phyloP scores from a whole-genome alignment of 306 rosid genomes.

The Morella rubra region DNA sequence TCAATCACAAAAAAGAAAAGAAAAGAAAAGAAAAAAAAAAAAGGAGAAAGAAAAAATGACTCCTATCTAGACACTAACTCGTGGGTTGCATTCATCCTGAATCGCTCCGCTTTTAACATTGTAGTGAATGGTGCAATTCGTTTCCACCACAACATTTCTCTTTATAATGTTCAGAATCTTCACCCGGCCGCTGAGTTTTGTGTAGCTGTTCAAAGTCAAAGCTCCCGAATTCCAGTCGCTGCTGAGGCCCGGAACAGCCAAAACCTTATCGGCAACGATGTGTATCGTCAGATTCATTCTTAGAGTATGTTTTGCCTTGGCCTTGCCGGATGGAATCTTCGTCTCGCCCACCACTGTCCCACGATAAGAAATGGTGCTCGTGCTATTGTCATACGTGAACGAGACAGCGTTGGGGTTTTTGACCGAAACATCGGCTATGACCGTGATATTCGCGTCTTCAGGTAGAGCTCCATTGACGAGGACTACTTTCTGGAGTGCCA shows the following conservation, averaged over 20 bases:
- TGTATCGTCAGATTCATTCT: conserved; percentile 40
- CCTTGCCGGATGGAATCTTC: conserved; percentile 32
- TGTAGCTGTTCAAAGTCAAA: conserved; percentile 32
- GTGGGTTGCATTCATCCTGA: conserved; percentile 15
- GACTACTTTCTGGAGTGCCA: conserved; percentile 3
- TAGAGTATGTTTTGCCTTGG: conserved; percentile 34
- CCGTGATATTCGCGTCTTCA: conserved; percentile 2
- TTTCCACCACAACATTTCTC: conserved; percentile 28
- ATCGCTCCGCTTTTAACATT: conserved; percentile 2
- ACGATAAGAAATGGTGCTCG: conserved; percentile 24
- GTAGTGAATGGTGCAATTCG: conserved; percentile 37
- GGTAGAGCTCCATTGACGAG: not conserved
- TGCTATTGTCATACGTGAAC: conserved; percentile 28
- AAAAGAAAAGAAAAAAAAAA: too few species aligned
- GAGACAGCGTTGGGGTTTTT: conserved; percentile 49
- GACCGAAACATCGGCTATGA: conserved; percentile 36
- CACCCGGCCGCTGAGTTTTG: conserved; percentile 37
- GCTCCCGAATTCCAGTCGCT: not conserved
- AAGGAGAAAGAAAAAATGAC: too few species aligned
- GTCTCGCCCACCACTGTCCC: conserved; percentile 32
- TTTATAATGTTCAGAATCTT: conserved; percentile 28
- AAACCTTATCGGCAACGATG: conserved; percentile 10
- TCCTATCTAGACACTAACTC: conserved; percentile 14
- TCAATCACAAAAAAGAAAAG: not conserved
- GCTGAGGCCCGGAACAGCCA: not conserved